Percentiles rank a stretch among this genome's conserved stretches.
phyloP scores from a whole-genome alignment of 75 land plant genomes.

The Picea glauca region DNA sequence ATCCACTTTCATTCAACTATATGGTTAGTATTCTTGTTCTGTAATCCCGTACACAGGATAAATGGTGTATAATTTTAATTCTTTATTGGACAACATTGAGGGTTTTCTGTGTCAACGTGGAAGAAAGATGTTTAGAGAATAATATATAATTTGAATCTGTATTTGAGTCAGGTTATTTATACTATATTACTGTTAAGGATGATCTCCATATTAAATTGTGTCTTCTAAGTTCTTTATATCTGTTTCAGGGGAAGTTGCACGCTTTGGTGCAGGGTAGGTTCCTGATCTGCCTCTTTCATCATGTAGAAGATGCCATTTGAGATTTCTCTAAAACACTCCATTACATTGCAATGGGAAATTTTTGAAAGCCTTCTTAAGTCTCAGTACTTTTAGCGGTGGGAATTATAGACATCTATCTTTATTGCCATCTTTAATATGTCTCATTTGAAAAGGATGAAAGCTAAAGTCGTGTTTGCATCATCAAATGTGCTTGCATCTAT shows the following conservation, averaged over 20 bases:
- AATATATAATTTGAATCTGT: not conserved
- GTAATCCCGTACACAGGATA: not conserved
- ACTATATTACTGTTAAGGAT: not conserved
- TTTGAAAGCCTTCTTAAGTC: not conserved
- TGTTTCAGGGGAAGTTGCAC: conserved; percentile 79
- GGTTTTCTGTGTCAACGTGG: not conserved
- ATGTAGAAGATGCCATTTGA: not conserved
- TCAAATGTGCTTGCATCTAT: conserved; percentile 3
- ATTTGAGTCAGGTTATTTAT: not conserved
- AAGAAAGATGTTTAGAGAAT: not conserved
- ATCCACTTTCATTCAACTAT: conserved; percentile 56
- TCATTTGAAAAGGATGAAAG: too few relatives aligned
- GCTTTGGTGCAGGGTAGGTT: conserved; percentile 90
- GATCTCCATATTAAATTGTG: not conserved
- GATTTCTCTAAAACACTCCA: not conserved
- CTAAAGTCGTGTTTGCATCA: not conserved
- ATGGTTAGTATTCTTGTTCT: conserved; percentile 53
- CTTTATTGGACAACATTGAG: not conserved
- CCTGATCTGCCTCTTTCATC: conserved; percentile 6
- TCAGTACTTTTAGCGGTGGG: not conserved
- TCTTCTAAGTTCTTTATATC: not conserved
- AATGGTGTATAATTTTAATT: not conserved
- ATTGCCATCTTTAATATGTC: not conserved
- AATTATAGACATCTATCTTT: not conserved
- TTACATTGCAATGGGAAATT: not conserved